phyloP scores from a whole-genome alignment of 495 filamentous ascomycete species.

The Choiromyces venosus region DNA sequence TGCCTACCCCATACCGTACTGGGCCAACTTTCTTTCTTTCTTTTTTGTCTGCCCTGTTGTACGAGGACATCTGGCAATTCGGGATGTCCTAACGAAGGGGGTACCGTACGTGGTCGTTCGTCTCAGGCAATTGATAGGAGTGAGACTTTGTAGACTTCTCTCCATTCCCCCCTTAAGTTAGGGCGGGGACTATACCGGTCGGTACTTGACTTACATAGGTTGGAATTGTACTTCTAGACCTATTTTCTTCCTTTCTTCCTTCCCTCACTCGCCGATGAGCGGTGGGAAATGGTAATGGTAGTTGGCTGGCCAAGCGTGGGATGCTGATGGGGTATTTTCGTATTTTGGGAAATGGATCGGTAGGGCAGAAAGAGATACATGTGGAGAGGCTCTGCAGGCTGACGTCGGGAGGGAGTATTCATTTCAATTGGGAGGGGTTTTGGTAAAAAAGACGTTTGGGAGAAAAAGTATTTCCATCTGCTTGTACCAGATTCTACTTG shows the following conservation, averaged over 20 bases:
- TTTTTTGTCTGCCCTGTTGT: background rate
- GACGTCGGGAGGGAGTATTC: background rate
- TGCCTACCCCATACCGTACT: background rate
- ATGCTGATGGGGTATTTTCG: background rate
- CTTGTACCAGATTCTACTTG: no score
- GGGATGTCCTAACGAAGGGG: background rate
- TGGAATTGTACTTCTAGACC: background rate
- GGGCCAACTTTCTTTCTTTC: background rate
- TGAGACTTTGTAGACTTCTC: slow-evolving; percentile 1
- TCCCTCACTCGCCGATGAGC: background rate
- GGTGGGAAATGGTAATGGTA: no score
- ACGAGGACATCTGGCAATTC: background rate
- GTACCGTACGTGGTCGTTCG: background rate
- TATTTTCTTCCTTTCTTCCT: no score
- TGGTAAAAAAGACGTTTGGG: no score
- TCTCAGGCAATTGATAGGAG: background rate
- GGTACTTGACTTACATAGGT: background rate
- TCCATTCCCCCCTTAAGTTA: background rate
- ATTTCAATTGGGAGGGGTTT: no score
- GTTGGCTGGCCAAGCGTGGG: background rate
- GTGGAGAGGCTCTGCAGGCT: background rate
- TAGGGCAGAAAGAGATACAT: background rate
- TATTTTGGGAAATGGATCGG: background rate
- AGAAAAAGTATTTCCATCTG: no score
- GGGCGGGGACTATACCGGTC: background rate